These are phyloP conservation scores for Apostasia ramifera DNA, from an alignment of 106 monocot genomes.

Conservation along the genomic window DNA sequence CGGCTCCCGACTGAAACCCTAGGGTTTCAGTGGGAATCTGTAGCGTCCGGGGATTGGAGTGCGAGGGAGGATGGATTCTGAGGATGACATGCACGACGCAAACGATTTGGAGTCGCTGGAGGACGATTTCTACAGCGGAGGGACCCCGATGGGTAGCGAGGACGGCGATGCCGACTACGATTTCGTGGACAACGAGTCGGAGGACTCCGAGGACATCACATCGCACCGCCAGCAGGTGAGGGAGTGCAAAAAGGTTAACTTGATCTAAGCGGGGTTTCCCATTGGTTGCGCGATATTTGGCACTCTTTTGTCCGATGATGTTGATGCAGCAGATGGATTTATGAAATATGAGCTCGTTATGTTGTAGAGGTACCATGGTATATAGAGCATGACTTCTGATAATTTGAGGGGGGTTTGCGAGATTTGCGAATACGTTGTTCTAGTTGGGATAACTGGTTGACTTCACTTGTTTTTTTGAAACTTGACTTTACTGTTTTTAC, in stretches of 20 bases:
- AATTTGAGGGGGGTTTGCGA: no score
- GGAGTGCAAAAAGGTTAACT: neutral
- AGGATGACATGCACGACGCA: slow-evolving; percentile 80
- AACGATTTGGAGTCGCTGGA: slow-evolving; percentile 64
- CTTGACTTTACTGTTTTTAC: no score
- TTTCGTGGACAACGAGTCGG: slow-evolving; percentile 44
- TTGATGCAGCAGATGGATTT: neutral
- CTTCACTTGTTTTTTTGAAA: no score
- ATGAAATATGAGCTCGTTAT: neutral
- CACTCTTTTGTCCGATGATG: neutral
- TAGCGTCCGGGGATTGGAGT: slow-evolving; percentile 1
- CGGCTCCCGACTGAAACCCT: neutral
- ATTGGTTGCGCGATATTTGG: neutral
- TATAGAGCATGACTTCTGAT: no score
- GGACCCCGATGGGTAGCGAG: slow-evolving; percentile 53
- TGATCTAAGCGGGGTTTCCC: neutral
- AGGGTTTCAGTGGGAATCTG: neutral
- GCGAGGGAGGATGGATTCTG: slow-evolving; percentile 63
- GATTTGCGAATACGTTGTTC: no score
- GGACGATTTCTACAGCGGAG: slow-evolving; percentile 81
- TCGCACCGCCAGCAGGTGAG: slow-evolving; percentile 64
- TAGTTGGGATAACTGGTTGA: no score
- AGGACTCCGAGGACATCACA: slow-evolving; percentile 26
- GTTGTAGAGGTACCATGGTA: no score
- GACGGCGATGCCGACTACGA: slow-evolving; percentile 53